Evolutionary conservation across 73 alveolate species (phyloP).

Genomic region (Urostyla sp.): DNA sequence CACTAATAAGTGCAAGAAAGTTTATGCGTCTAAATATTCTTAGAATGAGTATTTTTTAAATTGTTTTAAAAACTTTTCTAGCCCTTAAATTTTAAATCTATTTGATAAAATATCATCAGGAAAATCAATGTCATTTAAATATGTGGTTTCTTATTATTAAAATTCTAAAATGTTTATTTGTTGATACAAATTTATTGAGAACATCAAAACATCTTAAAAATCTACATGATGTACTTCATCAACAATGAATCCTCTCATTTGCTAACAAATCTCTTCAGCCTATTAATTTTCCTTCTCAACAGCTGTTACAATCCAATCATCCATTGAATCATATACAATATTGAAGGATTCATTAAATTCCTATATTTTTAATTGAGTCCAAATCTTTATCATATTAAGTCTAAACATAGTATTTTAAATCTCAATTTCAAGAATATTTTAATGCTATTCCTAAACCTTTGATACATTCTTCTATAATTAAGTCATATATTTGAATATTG

Average conservation of each 20-base stretch:
- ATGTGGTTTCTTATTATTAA: neutral
- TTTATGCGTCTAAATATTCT: neutral
- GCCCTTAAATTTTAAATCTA: neutral
- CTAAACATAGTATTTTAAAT: conserved; percentile 73
- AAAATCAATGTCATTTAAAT: neutral
- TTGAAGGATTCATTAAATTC: conserved; percentile 76
- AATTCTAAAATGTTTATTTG: neutral
- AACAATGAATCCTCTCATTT: neutral
- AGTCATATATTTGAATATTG: neutral
- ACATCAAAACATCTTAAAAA: neutral
- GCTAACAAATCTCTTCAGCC: conserved; percentile 61
- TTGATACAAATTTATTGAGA: neutral
- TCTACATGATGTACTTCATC: conserved; percentile 4
- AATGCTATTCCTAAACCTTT: neutral
- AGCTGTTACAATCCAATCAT: conserved; percentile 95
- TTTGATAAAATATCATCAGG: neutral
- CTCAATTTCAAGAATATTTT: neutral
- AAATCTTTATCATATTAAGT: conserved; percentile 68
- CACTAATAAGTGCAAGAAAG: conserved; percentile 9
- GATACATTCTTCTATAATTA: neutral
- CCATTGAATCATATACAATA: conserved; percentile 86
- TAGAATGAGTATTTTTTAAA: neutral
- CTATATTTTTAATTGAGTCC: conserved; percentile 80
- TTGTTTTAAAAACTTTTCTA: neutral
- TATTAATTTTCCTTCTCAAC: conserved; percentile 93